phyloP scores from a whole-genome alignment of 441 rosid genomes.

The Melastoma candidum region DNA sequence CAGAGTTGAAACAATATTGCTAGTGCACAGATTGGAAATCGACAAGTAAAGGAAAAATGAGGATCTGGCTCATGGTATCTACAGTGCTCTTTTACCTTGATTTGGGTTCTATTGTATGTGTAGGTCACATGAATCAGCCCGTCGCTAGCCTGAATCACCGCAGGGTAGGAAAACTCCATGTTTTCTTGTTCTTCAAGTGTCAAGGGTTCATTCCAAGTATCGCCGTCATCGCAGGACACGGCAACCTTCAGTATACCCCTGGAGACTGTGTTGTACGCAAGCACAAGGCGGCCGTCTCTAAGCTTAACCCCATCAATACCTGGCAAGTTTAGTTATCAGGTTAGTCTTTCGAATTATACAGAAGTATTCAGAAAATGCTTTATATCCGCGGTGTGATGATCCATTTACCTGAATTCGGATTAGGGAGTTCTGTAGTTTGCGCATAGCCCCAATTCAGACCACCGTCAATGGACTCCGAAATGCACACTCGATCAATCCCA shows the following conservation, averaged over 20 bases:
- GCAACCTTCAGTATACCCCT: constrained; percentile 73
- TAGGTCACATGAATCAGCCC: constrained; percentile 67
- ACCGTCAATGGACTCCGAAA: constrained; percentile 72
- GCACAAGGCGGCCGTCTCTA: constrained; percentile 52
- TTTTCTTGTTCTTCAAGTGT: constrained; percentile 48
- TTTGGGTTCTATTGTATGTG: constrained; percentile 74
- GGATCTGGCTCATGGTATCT: too few species aligned
- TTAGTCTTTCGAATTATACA: background rate
- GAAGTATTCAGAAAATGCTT: background rate
- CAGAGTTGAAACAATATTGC: too few species aligned
- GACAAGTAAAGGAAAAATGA: too few species aligned
- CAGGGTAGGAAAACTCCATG: constrained; percentile 86
- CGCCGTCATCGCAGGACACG: constrained; percentile 66
- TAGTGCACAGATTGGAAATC: too few species aligned
- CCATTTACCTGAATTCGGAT: constrained; percentile 79
- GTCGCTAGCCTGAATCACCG: constrained; percentile 66
- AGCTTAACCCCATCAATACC: constrained; percentile 83
- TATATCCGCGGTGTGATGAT: too few species aligned
- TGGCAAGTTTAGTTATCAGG: constrained; percentile 12
- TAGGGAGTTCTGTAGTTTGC: constrained; percentile 55
- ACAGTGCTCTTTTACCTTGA: constrained; percentile 41
- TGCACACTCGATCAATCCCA: constrained; percentile 54
- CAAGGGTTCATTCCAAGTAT: constrained; percentile 61
- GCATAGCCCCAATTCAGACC: constrained; percentile 73
- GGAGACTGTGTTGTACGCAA: constrained; percentile 76